Percentiles rank a stretch among this genome's conserved stretches.
Evolutionary conservation across 371 early-diverging fungal species (phyloP).

Genomic region (Nematocida major): DNA sequence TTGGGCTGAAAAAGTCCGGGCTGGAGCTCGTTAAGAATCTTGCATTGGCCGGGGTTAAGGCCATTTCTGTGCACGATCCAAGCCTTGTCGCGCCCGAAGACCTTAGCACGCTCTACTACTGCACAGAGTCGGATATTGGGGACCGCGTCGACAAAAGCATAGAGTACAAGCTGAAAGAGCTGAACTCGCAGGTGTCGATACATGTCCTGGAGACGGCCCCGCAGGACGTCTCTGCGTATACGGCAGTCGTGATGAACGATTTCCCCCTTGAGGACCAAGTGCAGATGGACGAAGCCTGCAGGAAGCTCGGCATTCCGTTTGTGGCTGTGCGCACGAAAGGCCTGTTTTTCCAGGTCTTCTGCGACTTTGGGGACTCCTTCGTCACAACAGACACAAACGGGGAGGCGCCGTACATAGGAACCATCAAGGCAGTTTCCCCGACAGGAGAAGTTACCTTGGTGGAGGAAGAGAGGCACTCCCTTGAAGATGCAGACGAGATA

Average conservation of each 20-base stretch:
- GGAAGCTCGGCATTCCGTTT: constrained; percentile 75
- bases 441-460: constrained; percentile 64
- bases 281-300: constrained; percentile 78
- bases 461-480: constrained; percentile 61
- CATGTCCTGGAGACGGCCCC: constrained; percentile 23
- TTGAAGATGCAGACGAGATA: constrained; percentile 63
- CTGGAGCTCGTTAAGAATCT: constrained; percentile 98
- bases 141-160: constrained; percentile 75
- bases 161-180: constrained; percentile 75
- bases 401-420: constrained; percentile 80
- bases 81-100: constrained; percentile 71
- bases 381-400: constrained; percentile 81
- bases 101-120: constrained; percentile 85
- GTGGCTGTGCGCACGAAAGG: constrained; percentile 83
- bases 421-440: constrained; percentile 77
- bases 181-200: constrained; percentile 82
- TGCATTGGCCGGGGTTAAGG: constrained; percentile 92
- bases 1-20: constrained; percentile 90
- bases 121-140: constrained; percentile 78
- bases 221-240: constrained; percentile 71
- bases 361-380: constrained; percentile 87
- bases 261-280: constrained; percentile 71
- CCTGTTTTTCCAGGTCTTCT: constrained; percentile 86
- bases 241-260: constrained; percentile 78
- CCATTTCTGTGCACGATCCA: constrained; percentile 83